Percentiles rank a stretch among this genome's conserved stretches.
Evolutionary conservation across 257 asterid species (phyloP).

Genomic region (Echium plantagineum): DNA sequence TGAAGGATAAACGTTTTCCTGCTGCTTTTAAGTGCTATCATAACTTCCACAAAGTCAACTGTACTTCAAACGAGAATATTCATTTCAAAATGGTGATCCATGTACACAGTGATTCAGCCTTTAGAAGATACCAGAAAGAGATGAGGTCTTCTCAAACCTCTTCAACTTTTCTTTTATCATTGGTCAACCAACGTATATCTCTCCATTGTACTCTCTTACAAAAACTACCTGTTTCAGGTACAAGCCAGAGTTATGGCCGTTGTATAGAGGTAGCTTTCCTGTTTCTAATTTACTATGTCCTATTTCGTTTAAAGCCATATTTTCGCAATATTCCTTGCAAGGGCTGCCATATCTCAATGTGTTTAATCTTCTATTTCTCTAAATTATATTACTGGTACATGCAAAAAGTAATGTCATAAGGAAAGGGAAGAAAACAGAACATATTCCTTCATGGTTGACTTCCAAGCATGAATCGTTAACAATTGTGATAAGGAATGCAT

Average conservation of each 20-base stretch:
- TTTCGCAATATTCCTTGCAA: no score
- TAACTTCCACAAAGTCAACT: slow-evolving; percentile 57
- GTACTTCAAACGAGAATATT: slow-evolving; percentile 55
- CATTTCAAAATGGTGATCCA: slow-evolving; percentile 92
- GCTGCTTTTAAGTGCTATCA: slow-evolving; percentile 80
- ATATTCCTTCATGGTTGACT: no score
- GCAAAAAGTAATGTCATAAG: no score
- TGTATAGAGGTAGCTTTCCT: slow-evolving; percentile 68
- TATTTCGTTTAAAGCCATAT: background rate
- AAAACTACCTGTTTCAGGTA: slow-evolving; percentile 41
- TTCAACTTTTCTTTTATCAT: background rate
- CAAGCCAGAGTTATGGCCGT: slow-evolving; percentile 88
- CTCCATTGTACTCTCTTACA: background rate
- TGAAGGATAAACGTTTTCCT: slow-evolving; percentile 67
- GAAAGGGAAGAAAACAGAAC: no score
- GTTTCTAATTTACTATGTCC: background rate
- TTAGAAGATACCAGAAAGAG: slow-evolving; percentile 88
- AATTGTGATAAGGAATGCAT: no score
- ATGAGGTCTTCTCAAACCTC: slow-evolving; percentile 45
- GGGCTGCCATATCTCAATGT: no score
- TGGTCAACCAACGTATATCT: background rate
- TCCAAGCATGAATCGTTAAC: no score
- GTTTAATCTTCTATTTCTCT: no score
- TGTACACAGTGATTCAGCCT: slow-evolving; percentile 81
- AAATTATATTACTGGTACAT: no score